Percentiles rank a stretch among this genome's conserved stretches.
Conservation (phyloP, 73 alveolate species). For the Diophrys appendiculata region DNA sequence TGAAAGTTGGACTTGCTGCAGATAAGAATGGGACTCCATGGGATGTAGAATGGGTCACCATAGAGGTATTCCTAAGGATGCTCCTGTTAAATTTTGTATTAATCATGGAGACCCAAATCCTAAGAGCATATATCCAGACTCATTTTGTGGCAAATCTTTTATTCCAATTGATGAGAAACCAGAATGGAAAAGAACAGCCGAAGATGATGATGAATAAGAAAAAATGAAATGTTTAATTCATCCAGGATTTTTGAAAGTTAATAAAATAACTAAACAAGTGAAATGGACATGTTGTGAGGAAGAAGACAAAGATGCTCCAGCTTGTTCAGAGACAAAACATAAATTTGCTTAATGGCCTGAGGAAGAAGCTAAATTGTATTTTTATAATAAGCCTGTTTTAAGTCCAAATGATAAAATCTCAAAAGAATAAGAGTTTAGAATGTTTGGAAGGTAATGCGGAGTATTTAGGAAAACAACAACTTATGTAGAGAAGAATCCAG, state of each 20-base stretch:
- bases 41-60: constrained; percentile 92
- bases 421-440: constrained; percentile 46
- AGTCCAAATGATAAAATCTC: constrained; percentile 70
- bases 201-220: constrained; percentile 49
- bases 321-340: constrained; percentile 84
- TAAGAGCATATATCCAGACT: constrained; percentile 84
- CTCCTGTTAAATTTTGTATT: constrained; percentile 71
- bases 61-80: constrained; percentile 85
- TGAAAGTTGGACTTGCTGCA: constrained; percentile 98
- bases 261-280: constrained; percentile 61
- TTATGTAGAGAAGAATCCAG: constrained; percentile 67
- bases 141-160: constrained; percentile 90
- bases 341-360: constrained; percentile 93
- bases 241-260: constrained; percentile 81
- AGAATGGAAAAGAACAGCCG: constrained; percentile 27
- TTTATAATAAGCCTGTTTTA: constrained; percentile 72
- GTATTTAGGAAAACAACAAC: constrained; percentile 61
- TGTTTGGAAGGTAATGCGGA: constrained; percentile 66
- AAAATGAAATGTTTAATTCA: constrained; percentile 76
- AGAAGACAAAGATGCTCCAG: constrained; percentile 61
- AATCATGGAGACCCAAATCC: constrained; percentile 93
- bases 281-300: constrained; percentile 89
- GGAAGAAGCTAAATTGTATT: constrained; percentile 95
- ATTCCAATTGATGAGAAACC: constrained; percentile 40
- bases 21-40: constrained; percentile 92